phyloP scores from a whole-genome alignment of 805 yeast species.

The Yarrowia bubula region DNA sequence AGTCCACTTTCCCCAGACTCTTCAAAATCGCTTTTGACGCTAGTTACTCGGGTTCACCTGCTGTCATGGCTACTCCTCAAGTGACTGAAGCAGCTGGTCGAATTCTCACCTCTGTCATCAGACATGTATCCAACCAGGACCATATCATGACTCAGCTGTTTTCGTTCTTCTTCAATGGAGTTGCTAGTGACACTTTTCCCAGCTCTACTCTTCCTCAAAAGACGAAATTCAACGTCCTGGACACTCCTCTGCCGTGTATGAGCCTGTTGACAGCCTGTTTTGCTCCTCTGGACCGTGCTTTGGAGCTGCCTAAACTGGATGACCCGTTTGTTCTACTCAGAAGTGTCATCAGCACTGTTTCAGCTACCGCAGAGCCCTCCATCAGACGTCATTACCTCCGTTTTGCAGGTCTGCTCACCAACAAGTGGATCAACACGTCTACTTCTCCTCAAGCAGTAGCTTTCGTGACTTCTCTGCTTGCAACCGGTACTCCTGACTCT shows the following conservation, averaged over 20 bases:
- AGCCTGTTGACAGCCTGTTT: not conserved
- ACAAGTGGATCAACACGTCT: constrained; percentile 49
- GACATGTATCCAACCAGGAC: not conserved
- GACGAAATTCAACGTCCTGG: constrained; percentile 6
- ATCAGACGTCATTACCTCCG: constrained; percentile 58
- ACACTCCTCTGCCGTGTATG: not conserved
- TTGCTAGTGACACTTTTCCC: not conserved
- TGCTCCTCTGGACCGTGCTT: not conserved
- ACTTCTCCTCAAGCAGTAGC: constrained; percentile 32
- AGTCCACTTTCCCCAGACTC: constrained; percentile 16
- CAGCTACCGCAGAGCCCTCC: constrained; percentile 32
- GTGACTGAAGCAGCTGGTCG: constrained; percentile 15
- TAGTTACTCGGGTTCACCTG: not conserved
- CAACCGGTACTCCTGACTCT: not conserved
- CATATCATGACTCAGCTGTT: not conserved
- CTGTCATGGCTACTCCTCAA: not conserved
- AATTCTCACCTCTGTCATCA: not conserved
- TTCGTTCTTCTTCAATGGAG: constrained; percentile 8
- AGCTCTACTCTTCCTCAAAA: not conserved
- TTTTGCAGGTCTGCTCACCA: constrained; percentile 52
- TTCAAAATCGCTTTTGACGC: not conserved
- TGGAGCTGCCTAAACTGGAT: not conserved
- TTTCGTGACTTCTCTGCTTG: not conserved
- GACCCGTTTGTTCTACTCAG: constrained; percentile 11
- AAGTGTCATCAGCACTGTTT: not conserved